Evolutionary conservation across 2,329 filamentous ascomycete species (phyloP).

Genomic region (Zalaria obscura): DNA sequence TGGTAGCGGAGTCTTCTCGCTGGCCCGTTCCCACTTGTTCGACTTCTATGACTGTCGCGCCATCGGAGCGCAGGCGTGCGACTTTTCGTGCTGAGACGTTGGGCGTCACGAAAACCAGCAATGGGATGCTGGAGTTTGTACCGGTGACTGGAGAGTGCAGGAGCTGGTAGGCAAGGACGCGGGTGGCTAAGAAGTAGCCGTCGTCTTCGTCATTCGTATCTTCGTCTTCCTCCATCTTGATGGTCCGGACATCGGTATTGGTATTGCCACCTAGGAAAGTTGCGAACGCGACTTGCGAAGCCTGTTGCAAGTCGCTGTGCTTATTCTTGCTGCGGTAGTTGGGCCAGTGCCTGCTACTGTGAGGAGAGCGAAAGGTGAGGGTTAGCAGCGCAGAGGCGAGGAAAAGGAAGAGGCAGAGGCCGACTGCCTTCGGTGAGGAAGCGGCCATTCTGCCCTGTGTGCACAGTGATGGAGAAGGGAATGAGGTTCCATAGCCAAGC

Average conservation of each 20-base stretch:
- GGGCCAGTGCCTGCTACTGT: neutral
- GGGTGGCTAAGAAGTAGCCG: constrained; percentile 20
- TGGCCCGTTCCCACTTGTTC: constrained; percentile 18
- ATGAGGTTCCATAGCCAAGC: no score
- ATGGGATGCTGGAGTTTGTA: constrained; percentile 21
- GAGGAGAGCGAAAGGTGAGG: constrained; percentile 12
- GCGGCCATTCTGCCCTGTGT: constrained; percentile 2
- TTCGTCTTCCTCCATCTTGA: constrained; percentile 10
- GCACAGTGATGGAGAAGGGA: no score
- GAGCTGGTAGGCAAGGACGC: constrained; percentile 23
- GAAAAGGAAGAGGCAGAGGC: constrained; percentile 19
- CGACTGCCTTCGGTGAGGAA: constrained; percentile 13
- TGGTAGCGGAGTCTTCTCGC: constrained; percentile 11
- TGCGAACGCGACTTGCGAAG: constrained; percentile 20
- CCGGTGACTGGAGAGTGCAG: constrained; percentile 20
- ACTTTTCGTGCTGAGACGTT: constrained; percentile 20
- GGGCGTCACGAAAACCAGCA: constrained; percentile 22
- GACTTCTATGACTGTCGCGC: constrained; percentile 20
- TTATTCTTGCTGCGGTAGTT: neutral
- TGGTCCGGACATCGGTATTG: constrained; percentile 6
- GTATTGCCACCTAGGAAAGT: constrained; percentile 20
- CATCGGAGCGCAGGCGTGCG: constrained; percentile 20
- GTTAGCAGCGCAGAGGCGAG: constrained; percentile 19
- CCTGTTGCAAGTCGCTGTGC: neutral
- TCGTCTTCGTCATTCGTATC: constrained; percentile 16